Conservation (phyloP, 371 early-diverging fungal genomes). For the Paraphysoderma sedebokerense region DNA sequence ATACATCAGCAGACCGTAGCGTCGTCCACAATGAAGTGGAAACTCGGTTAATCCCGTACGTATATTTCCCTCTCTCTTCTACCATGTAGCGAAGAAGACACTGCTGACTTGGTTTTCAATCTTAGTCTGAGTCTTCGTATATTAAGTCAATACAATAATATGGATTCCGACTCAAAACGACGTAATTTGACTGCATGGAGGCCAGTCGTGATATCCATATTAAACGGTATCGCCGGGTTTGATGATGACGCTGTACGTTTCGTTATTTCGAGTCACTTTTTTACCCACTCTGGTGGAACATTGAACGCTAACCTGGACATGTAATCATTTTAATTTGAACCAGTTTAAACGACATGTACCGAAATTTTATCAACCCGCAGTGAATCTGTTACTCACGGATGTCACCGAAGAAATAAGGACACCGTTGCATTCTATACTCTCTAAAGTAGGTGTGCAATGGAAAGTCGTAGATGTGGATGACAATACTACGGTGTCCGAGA, state of each 20-base stretch:
- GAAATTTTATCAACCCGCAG: neutral
- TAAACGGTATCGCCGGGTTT: slow-evolving; percentile 23
- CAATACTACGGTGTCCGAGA: no score
- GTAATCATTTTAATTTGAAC: neutral
- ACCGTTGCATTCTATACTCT: neutral
- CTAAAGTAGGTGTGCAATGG: no score
- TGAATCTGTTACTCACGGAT: neutral
- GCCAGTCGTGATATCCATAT: slow-evolving; percentile 30
- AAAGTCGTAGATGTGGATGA: no score
- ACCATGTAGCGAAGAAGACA: neutral
- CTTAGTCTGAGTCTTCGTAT: slow-evolving; percentile 20
- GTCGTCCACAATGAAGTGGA: slow-evolving; percentile 13
- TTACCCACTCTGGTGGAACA: neutral
- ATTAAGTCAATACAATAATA: slow-evolving; percentile 20
- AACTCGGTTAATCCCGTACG: slow-evolving; percentile 25
- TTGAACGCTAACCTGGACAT: neutral
- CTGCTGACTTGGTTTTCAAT: neutral
- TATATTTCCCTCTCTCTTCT: neutral
- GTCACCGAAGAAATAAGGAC: neutral
- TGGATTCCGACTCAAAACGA: slow-evolving; percentile 27
- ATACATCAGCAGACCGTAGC: slow-evolving; percentile 9
- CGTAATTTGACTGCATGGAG: slow-evolving; percentile 31
- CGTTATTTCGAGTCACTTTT: neutral
- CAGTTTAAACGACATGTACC: neutral
- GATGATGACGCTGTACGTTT: slow-evolving; percentile 12